Evolutionary conservation across 495 filamentous ascomycete genomes (phyloP).

Genomic region (Penicillium pancosmium): DNA sequence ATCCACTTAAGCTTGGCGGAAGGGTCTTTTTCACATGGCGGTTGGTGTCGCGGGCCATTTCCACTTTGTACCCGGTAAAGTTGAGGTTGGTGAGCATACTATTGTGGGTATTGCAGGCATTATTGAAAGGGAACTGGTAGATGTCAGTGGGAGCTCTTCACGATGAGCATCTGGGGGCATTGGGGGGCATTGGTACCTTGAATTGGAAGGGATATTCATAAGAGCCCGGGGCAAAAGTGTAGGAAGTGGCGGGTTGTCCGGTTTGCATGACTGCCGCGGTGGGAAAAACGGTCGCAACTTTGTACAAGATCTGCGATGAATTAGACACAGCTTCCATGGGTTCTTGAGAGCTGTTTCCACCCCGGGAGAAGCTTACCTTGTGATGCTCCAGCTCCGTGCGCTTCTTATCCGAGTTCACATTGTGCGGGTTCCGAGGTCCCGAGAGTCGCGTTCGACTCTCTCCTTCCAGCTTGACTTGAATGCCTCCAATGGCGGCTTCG

Average conservation of each 20-base stretch:
- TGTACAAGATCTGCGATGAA: slow-evolving; percentile 62
- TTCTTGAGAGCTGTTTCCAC: not conserved
- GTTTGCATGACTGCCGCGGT: slow-evolving; percentile 53
- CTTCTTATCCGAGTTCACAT: slow-evolving; percentile 59
- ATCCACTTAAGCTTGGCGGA: slow-evolving; percentile 82
- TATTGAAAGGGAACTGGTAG: slow-evolving; percentile 80
- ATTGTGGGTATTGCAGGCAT: slow-evolving; percentile 68
- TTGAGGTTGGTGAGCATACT: slow-evolving; percentile 60
- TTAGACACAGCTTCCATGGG: not conserved
- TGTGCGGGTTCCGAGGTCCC: slow-evolving; percentile 57
- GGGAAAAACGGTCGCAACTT: slow-evolving; percentile 65
- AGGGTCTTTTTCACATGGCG: slow-evolving; percentile 83
- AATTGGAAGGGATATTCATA: slow-evolving; percentile 92
- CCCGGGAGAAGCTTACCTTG: slow-evolving; percentile 56
- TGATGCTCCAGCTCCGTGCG: slow-evolving; percentile 72
- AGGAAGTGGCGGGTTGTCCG: slow-evolving; percentile 48
- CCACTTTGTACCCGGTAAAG: slow-evolving; percentile 57
- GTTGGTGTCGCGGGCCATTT: slow-evolving; percentile 56
- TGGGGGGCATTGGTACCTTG: slow-evolving; percentile 55
- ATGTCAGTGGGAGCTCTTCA: not conserved
- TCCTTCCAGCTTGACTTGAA: slow-evolving; percentile 93
- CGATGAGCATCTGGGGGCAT: not conserved
- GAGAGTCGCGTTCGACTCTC: slow-evolving; percentile 72
- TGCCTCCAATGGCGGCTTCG: slow-evolving; percentile 69
- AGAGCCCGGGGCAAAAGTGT: slow-evolving; percentile 71